Conservation (phyloP, 2,329 filamentous ascomycete genomes). For the Penicillium sp. region DNA sequence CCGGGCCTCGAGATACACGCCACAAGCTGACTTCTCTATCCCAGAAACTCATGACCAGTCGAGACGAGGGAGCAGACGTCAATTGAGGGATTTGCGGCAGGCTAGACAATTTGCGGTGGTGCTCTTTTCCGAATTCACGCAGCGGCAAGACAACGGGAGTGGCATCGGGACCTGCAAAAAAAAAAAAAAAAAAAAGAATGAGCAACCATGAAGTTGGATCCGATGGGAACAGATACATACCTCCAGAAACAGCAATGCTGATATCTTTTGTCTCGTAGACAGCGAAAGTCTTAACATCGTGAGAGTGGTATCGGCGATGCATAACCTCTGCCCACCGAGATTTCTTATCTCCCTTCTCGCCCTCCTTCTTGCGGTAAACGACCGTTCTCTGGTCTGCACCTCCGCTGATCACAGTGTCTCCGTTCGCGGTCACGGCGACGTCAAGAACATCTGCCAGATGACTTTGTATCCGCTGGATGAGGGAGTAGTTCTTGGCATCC, state of each 20-base stretch:
- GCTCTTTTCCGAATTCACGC: slow-evolving; percentile 71
- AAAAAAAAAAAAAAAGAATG: slow-evolving; percentile 21
- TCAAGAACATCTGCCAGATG: slow-evolving; percentile 90
- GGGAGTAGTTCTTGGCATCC: slow-evolving; percentile 88
- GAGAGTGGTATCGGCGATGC: slow-evolving; percentile 81
- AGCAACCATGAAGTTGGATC: slow-evolving; percentile 23
- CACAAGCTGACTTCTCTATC: slow-evolving; percentile 83
- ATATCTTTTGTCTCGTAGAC: slow-evolving; percentile 80
- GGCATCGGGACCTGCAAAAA: slow-evolving; percentile 70
- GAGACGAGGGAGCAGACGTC: slow-evolving; percentile 67
- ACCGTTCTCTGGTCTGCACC: slow-evolving; percentile 89
- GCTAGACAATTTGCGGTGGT: slow-evolving; percentile 77
- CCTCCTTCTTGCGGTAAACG: slow-evolving; percentile 65
- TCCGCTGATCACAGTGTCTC: slow-evolving; percentile 78
- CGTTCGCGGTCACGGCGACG: slow-evolving; percentile 77
- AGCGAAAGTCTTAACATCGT: slow-evolving; percentile 94
- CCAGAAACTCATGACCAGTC: slow-evolving; percentile 89
- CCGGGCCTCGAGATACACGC: slow-evolving; percentile 53
- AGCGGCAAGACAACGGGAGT: slow-evolving; percentile 79
- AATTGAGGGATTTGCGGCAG: slow-evolving; percentile 77
- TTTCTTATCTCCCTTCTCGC: slow-evolving; percentile 52
- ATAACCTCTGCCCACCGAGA: slow-evolving; percentile 79
- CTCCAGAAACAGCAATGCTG: slow-evolving; percentile 88
- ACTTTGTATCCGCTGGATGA: slow-evolving; percentile 78
- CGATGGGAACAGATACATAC: slow-evolving; percentile 49